Conservation (phyloP, 768 basidiomycete genomes). For the Trametes meyenii region DNA sequence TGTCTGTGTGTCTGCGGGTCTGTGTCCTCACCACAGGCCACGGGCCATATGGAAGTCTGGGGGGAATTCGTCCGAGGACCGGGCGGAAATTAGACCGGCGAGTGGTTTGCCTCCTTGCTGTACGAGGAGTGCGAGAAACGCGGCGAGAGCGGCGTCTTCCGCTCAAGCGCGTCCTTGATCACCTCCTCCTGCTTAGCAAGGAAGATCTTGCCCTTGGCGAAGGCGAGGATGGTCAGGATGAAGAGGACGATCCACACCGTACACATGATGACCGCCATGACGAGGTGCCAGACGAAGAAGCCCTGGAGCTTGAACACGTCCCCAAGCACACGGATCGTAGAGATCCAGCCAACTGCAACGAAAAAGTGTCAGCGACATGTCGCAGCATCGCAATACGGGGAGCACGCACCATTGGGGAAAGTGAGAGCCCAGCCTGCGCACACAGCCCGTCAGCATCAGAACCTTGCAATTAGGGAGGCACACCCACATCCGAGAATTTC, state of each 20-base stretch:
- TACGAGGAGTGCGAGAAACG: constrained; percentile 6
- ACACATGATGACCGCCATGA: constrained; percentile 46
- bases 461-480: neutral
- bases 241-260: constrained; percentile 46
- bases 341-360: constrained; percentile 46
- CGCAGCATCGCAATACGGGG: neutral
- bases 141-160: constrained; percentile 1
- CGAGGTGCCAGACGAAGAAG: constrained; percentile 42
- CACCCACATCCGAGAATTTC: constrained; percentile 50
- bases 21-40: too few relatives aligned
- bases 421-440: constrained; percentile 47
- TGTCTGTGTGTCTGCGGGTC: too few relatives aligned
- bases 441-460: constrained; percentile 9
- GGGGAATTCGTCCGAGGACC: neutral
- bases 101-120: constrained; percentile 17
- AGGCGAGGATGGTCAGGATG: constrained; percentile 43
- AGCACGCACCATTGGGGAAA: constrained; percentile 44
- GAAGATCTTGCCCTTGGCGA: constrained; percentile 48
- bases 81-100: constrained; percentile 11
- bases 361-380: neutral
- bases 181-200: constrained; percentile 45
- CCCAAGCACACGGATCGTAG: constrained; percentile 43
- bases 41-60: constrained; percentile 2
- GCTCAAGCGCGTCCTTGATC: constrained; percentile 38
- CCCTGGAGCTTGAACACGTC: constrained; percentile 45